Conservation (phyloP, 257 asterid species). For the Anisodus acutangulus region DNA sequence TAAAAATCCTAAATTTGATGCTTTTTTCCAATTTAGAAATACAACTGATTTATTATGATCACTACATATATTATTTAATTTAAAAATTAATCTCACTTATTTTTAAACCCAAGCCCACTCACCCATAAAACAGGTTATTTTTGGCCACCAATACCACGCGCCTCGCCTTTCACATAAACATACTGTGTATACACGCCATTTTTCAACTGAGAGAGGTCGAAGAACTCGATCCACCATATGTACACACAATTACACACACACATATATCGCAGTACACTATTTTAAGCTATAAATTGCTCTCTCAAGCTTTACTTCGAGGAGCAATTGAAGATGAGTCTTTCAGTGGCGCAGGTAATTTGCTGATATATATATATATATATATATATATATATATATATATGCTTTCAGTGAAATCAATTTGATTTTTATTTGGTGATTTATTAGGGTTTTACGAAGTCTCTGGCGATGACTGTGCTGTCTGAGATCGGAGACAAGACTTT, state of each 20-base stretch:
- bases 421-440: slow-evolving; percentile 30
- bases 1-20: no score
- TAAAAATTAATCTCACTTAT: no score
- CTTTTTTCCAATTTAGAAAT: no score
- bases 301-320: slow-evolving; percentile 23
- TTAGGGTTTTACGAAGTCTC: slow-evolving; percentile 87
- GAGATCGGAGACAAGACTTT: slow-evolving; percentile 97
- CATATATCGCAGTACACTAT: not conserved
- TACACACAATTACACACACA: not conserved
- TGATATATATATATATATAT: no score
- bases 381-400: not conserved
- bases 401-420: not conserved
- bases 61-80: no score
- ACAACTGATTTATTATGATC: no score
- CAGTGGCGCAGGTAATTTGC: slow-evolving; percentile 46
- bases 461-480: slow-evolving; percentile 90
- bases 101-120: no score
- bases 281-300: not conserved
- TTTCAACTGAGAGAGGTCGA: not conserved
- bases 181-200: not conserved
- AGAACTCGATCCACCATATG: not conserved
- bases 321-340: slow-evolving; percentile 42
- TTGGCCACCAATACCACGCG: not conserved
- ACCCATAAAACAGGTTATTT: no score
- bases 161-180: not conserved